Percentiles rank a stretch among this genome's conserved stretches.
Conservation (phyloP, 257 asterid genomes). For the Nicotiana obtusifolia region DNA sequence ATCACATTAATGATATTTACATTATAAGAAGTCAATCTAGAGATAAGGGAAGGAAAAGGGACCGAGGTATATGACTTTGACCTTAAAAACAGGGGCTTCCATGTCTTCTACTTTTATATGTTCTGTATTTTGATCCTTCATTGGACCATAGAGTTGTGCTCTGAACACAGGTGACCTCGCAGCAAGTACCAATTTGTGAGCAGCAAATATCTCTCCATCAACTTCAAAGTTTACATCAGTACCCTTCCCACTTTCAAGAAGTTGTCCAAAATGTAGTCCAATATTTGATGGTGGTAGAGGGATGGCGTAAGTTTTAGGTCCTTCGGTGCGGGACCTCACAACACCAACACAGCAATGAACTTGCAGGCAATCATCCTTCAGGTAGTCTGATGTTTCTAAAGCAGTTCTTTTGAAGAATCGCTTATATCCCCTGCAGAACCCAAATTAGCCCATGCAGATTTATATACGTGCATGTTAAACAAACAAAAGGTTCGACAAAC, state of each 20-base stretch:
- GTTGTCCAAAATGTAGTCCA: conserved; percentile 79
- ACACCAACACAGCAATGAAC: conserved; percentile 95
- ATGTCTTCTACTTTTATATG: conserved; percentile 68
- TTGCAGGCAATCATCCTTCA: conserved; percentile 80
- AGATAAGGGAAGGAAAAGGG: background rate
- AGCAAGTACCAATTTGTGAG: conserved; percentile 90
- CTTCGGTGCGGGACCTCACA: conserved; percentile 74
- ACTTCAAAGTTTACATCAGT: conserved; percentile 66
- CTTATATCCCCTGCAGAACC: conserved; percentile 82
- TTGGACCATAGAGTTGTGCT: conserved; percentile 93
- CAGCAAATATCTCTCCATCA: conserved; percentile 64
- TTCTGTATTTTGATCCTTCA: conserved; percentile 77
- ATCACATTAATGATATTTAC: background rate
- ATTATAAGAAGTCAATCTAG: background rate
- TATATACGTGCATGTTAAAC: background rate
- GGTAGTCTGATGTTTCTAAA: conserved; percentile 77
- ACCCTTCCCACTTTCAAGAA: conserved; percentile 71
- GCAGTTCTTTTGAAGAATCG: conserved; percentile 67
- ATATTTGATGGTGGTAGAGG: conserved; percentile 75
- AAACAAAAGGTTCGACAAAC: background rate
- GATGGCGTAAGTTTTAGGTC: conserved; percentile 74
- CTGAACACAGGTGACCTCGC: conserved; percentile 95
- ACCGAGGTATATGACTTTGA: background rate
- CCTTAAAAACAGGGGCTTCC: conserved; percentile 91
- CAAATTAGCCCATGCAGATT: conserved; percentile 4